These are phyloP conservation scores for Lolium rigidum DNA, from an alignment of 176 grass and related monocot genomes.

Conservation along the genomic window DNA sequence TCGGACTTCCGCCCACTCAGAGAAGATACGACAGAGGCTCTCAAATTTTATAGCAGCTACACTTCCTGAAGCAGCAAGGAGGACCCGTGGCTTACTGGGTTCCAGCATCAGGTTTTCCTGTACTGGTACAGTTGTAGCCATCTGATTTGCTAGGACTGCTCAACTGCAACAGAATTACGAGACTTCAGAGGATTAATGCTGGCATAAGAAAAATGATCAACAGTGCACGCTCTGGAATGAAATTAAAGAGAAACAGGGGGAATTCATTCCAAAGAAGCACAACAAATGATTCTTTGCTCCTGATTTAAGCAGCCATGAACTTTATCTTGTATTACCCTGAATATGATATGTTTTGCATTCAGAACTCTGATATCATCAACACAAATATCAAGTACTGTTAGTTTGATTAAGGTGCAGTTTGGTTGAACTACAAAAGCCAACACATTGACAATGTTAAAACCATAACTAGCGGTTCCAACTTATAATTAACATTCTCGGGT, in stretches of 20 bases:
- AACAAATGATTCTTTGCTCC: neutral
- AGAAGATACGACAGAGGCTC: constrained; percentile 72
- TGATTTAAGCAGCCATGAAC: neutral
- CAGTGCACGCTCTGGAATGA: neutral
- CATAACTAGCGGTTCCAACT: neutral
- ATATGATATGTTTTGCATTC: neutral
- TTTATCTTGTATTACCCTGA: neutral
- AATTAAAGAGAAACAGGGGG: constrained; percentile 18
- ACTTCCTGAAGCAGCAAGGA: constrained; percentile 88
- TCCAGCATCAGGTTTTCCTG: constrained; percentile 47
- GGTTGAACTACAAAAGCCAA: neutral
- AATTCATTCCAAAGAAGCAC: constrained; percentile 8
- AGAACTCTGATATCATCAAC: neutral
- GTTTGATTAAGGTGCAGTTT: neutral
- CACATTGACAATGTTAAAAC: neutral
- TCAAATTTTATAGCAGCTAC: constrained; percentile 98
- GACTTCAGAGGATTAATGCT: constrained; percentile 18
- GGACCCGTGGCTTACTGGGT: constrained; percentile 65
- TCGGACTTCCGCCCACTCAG: constrained; percentile 86
- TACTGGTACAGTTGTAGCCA: constrained; percentile 52
- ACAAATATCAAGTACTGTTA: neutral
- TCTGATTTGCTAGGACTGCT: constrained; percentile 15
- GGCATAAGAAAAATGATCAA: constrained; percentile 17
- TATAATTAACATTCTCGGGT: neutral
- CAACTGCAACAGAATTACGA: constrained; percentile 3